phyloP scores from a whole-genome alignment of 371 early-diverging fungal genomes.

The Actinomortierella ambigua region DNA sequence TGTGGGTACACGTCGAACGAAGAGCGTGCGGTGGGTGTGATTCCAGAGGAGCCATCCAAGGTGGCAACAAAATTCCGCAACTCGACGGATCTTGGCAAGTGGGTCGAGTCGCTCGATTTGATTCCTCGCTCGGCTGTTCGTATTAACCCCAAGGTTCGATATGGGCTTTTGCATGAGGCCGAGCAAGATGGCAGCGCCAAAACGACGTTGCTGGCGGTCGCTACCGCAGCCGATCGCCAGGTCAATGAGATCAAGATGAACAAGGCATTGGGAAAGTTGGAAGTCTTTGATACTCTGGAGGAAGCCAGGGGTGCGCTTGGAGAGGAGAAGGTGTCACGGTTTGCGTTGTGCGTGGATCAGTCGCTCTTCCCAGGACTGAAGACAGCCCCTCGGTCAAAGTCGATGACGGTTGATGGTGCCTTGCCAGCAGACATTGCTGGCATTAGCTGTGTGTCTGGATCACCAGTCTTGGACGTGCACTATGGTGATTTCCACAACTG shows the following conservation, averaged over 20 bases:
- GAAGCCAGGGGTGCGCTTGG: slow-evolving; percentile 20
- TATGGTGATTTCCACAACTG: slow-evolving; percentile 62
- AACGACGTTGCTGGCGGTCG: slow-evolving; percentile 28
- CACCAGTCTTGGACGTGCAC: slow-evolving; percentile 11
- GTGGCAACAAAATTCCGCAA: slow-evolving; percentile 32
- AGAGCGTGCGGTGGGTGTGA: slow-evolving; percentile 60
- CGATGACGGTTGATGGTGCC: slow-evolving; percentile 7
- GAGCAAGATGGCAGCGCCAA: not conserved
- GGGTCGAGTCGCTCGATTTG: slow-evolving; percentile 39
- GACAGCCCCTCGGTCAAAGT: slow-evolving; percentile 5
- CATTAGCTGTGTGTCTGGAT: too few species aligned
- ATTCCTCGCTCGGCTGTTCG: slow-evolving; percentile 21
- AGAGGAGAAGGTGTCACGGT: slow-evolving; percentile 18
- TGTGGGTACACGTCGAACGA: slow-evolving; percentile 87
- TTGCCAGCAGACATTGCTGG: slow-evolving; percentile 11
- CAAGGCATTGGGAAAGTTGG: slow-evolving; percentile 33
- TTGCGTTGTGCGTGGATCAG: slow-evolving; percentile 34
- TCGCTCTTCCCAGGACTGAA: slow-evolving; percentile 36
- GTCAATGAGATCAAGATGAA: slow-evolving; percentile 36
- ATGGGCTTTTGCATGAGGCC: slow-evolving; percentile 15
- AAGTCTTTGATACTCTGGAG: slow-evolving; percentile 20
- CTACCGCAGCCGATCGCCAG: slow-evolving; percentile 26
- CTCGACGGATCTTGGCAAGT: slow-evolving; percentile 41
- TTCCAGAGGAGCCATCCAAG: slow-evolving; percentile 22
- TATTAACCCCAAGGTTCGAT: slow-evolving; percentile 29